Base-by-base conservation (phyloP, 2,329 filamentous ascomycete genomes). In the Metarhizium album region DNA sequence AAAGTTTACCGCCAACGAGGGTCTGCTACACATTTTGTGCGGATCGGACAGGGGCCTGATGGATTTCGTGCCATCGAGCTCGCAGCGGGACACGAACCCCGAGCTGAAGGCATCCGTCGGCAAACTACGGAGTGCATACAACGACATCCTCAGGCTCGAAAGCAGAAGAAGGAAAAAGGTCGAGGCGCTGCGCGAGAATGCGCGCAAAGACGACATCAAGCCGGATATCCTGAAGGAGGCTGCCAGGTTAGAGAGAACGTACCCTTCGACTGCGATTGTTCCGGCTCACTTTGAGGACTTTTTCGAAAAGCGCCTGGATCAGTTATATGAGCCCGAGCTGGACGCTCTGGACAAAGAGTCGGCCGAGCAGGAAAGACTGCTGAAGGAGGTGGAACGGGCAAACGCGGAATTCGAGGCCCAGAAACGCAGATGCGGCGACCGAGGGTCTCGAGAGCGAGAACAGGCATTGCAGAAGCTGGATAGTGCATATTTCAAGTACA, bases 401-500 rank as follows among this genome's bases (percentile, higher is more conserved):
- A 94, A 95, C 64, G 78, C 79, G 14, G 83, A 85, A 18, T 96
- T 97, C 59, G 79, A 86, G 54, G 74, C 78, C 20, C 87, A 81
- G 58, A 79, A 87, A 56, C 80, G 83, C 49, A 77, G 75, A 38
- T 82, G 83, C 3, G 86, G 74, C n/a, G 74, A 74, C 33, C 71
- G 73, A 16, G 77, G 77, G 45, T 72, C 89, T 56, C 67, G 70
- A 53, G 90, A 95, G 62, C 82, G 93, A 14, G 91, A 97, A 64
- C 79, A 86, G 58, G 90, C 89, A 0, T 70, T 98, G 46, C 93
- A 98, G 67, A 82, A 79, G 54, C 74, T 98, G 9, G 91, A 97
- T 66, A 90, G 87, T 56, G 91, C 89, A 1, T 97, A 95, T 64
- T 83, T 90, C 67, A 94, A 91, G 69, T 97, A 97, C 73, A 95